Base-by-base conservation (phyloP, 2,329 filamentous ascomycete species). In the Clonostachys sp. region DNA sequence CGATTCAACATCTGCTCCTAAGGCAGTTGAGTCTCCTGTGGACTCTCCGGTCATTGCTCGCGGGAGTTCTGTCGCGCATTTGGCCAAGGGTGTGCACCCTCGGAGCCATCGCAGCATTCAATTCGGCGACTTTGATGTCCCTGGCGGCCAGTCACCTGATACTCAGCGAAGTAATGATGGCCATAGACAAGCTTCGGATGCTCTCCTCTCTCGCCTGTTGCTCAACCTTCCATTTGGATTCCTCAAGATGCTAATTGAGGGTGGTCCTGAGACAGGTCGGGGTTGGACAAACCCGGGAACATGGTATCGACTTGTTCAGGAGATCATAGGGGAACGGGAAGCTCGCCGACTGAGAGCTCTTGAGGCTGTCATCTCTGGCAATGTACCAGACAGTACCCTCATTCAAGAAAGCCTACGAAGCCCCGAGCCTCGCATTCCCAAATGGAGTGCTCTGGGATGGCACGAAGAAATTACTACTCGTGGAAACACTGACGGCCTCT, bases 101-200 rank as follows among this genome's bases (percentile, higher is more conserved):
- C 65, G 65, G 38, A 88, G 89, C 45, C 80, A 83, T 50, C 89
- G 89, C 57, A 86, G 86, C 14, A 88, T 90, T 45, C 80, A 83
- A 50, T 90, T 90, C 57, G 86, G 86, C n/a, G 84, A 89, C 53
- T 67, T 85, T 17, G 69, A 80, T 56, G 44, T 68, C 51, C 50
- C 55, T 12, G 24, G 24, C 9, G 24, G 8, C 24, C 24, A 30
- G 24, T 30, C 24, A 30, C 24, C 24, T 10, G 24, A 30, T 30
- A 30, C 9, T 10, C 24, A 30, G 24, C 24, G 24, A 10, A 30
- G 24, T 10, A 30, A 30, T 30, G 24, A 30, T 30, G 24, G 24
- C 24, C 24, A 30, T 30, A 6, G 24, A 10, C 24, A 30, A 30
- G 56, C 57, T 20, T 64, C 73, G 33, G 73, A 75, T 20, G 70